Percentiles rank a stretch among this genome's conserved stretches.
phyloP scores from a whole-genome alignment of 1,284 basidiomycete species.

The Pulchroboletus neoregius region DNA sequence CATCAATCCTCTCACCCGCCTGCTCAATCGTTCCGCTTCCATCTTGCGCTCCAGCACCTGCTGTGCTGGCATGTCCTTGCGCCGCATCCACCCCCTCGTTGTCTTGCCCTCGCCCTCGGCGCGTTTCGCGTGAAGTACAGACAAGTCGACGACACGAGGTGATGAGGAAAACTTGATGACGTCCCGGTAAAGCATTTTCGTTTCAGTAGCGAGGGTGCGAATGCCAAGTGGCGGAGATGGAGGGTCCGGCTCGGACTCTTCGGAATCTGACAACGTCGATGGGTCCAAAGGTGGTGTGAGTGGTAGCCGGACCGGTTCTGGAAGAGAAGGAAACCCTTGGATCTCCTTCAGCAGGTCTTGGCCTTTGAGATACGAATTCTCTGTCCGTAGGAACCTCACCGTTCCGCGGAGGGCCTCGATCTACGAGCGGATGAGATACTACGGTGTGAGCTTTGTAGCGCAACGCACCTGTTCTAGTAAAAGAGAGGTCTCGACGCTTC shows the following conservation, averaged over 20 bases:
- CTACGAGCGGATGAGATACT: slow-evolving; percentile 39
- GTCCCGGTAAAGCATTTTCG: slow-evolving; percentile 78
- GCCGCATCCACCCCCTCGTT: slow-evolving; percentile 61
- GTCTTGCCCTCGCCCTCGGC: slow-evolving; percentile 39
- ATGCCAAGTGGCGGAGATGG: slow-evolving; percentile 49
- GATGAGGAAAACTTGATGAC: slow-evolving; percentile 78
- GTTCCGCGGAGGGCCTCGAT: slow-evolving; percentile 88
- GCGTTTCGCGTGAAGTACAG: slow-evolving; percentile 51
- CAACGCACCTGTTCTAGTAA: slow-evolving; percentile 73
- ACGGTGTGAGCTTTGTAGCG: slow-evolving; percentile 1
- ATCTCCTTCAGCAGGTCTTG: slow-evolving; percentile 84
- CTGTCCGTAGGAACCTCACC: slow-evolving; percentile 83
- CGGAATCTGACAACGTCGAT: slow-evolving; percentile 59
- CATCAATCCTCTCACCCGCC: too few species aligned
- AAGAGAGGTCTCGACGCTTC: slow-evolving; percentile 80
- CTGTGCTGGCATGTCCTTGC: slow-evolving; percentile 74
- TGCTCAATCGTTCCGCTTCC: too few species aligned
- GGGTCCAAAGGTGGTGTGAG: slow-evolving; percentile 61
- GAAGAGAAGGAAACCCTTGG: slow-evolving; percentile 64
- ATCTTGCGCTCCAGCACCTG: too few species aligned
- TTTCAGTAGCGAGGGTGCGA: slow-evolving; percentile 71
- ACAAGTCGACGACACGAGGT: slow-evolving; percentile 80
- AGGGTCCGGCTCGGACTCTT: slow-evolving; percentile 54
- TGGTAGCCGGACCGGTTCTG: slow-evolving; percentile 42
- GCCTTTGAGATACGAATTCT: slow-evolving; percentile 90